phyloP scores from a whole-genome alignment of 805 yeast species.

The Starmerella stellata region DNA sequence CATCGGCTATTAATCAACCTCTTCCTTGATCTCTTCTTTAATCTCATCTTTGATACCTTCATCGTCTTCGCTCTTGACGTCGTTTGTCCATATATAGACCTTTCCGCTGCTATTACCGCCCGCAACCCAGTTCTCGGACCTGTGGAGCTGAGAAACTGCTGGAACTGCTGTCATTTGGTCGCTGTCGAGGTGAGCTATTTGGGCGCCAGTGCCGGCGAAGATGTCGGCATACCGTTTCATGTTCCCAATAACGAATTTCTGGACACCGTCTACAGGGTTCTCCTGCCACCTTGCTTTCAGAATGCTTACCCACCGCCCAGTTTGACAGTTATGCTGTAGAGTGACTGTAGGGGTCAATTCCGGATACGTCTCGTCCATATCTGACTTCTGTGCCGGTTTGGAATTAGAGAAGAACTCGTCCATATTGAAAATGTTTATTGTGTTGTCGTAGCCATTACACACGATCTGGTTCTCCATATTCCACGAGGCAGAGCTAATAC shows the following conservation, averaged over 20 bases:
- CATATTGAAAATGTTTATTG: slow-evolving; percentile 52
- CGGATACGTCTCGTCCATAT: slow-evolving; percentile 7
- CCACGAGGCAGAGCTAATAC: slow-evolving; percentile 77
- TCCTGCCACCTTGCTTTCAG: slow-evolving; percentile 76
- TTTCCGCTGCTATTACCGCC: slow-evolving; percentile 95
- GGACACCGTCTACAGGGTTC: slow-evolving; percentile 47
- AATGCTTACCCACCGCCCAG: slow-evolving; percentile 93
- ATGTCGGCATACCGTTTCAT: slow-evolving; percentile 81
- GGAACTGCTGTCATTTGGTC: slow-evolving; percentile 72
- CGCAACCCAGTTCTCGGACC: slow-evolving; percentile 68
- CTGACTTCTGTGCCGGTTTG: not conserved
- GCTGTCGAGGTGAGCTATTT: slow-evolving; percentile 54
- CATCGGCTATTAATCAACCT: too few species aligned
- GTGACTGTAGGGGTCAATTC: slow-evolving; percentile 43
- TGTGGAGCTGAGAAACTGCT: slow-evolving; percentile 73
- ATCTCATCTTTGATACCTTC: not conserved
- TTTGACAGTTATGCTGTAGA: slow-evolving; percentile 79
- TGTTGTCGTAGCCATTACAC: slow-evolving; percentile 85
- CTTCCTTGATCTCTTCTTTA: too few species aligned
- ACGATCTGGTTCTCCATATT: slow-evolving; percentile 48
- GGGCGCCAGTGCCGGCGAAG: slow-evolving; percentile 57
- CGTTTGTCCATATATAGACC: slow-evolving; percentile 35
- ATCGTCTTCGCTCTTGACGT: not conserved
- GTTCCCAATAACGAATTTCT: slow-evolving; percentile 80
- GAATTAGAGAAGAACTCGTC: too few species aligned